These are phyloP conservation scores for Diaporthe batatas DNA, from an alignment of 2,329 filamentous ascomycete genomes.

Conservation along the genomic window DNA sequence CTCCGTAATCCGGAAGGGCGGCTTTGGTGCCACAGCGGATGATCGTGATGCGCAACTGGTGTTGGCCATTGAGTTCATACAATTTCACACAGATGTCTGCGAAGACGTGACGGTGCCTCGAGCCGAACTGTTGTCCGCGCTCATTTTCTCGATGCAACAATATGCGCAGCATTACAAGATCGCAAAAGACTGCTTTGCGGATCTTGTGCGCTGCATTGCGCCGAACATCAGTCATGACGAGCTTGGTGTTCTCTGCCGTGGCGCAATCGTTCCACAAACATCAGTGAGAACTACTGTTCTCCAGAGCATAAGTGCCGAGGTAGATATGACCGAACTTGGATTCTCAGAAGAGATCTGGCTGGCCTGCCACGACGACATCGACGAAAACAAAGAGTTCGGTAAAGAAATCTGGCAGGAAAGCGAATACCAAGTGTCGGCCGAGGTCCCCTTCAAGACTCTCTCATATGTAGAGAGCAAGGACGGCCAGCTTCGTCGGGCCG, in stretches of 20 bases:
- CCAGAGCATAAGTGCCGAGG: conserved; percentile 90
- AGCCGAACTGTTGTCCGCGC: conserved; percentile 75
- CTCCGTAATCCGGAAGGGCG: conserved; percentile 81
- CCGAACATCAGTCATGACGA: conserved; percentile 82
- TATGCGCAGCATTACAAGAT: conserved; percentile 96
- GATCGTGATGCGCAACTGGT: conserved; percentile 92
- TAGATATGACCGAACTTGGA: conserved; percentile 88
- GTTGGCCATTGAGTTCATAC: conserved; percentile 87
- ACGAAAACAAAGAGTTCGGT: conserved; percentile 87
- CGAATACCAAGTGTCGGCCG: conserved; percentile 76
- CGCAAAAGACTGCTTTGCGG: conserved; percentile 91
- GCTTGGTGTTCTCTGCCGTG: conserved; percentile 80
- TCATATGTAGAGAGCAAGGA: conserved; percentile 86
- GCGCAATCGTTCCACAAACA: conserved; percentile 81
- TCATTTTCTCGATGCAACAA: conserved; percentile 86
- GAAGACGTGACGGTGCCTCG: conserved; percentile 82
- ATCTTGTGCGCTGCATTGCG: conserved; percentile 86
- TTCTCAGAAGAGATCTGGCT: conserved; percentile 95
- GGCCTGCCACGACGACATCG: conserved; percentile 89
- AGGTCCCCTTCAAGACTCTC: conserved; percentile 76
- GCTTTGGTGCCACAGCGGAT: conserved; percentile 79
- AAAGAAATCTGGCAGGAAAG: conserved; percentile 96
- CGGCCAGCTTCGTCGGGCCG: conserved; percentile 83
- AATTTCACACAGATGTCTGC: conserved; percentile 88
- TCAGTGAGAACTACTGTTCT: conserved; percentile 87